These are phyloP conservation scores for Fusarium sp. DNA, from an alignment of 2,329 filamentous ascomycete genomes.

Conservation along the genomic window DNA sequence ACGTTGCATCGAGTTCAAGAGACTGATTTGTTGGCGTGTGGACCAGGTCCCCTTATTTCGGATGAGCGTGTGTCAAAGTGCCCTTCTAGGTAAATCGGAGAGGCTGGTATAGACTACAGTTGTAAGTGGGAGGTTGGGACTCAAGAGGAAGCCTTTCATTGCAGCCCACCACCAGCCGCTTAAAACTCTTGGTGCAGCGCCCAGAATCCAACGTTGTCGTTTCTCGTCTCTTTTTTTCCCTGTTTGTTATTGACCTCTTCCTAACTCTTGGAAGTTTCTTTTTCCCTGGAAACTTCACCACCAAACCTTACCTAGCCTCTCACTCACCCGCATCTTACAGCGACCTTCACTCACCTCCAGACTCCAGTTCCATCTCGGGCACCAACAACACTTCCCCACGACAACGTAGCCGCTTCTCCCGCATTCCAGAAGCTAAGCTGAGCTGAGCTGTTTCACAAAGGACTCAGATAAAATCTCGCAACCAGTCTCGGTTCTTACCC, in stretches of 20 bases:
- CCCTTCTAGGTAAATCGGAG: slow-evolving; percentile 38
- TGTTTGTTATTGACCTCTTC: slow-evolving; percentile 4
- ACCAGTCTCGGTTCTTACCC: neutral
- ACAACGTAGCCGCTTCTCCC: slow-evolving; percentile 19
- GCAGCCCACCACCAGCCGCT: slow-evolving; percentile 41
- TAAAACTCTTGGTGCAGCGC: slow-evolving; percentile 48
- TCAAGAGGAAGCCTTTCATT: slow-evolving; percentile 32
- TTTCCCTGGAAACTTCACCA: neutral
- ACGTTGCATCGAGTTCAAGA: slow-evolving; percentile 12
- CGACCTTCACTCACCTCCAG: slow-evolving; percentile 18
- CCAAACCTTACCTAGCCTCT: slow-evolving; percentile 6
- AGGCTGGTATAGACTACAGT: slow-evolving; percentile 42
- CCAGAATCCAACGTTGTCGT: slow-evolving; percentile 35
- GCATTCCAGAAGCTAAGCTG: slow-evolving; percentile 12
- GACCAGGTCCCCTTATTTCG: slow-evolving; percentile 35
- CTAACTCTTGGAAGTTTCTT: neutral
- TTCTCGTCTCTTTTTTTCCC: slow-evolving; percentile 21
- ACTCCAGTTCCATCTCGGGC: slow-evolving; percentile 21
- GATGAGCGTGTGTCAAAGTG: slow-evolving; percentile 21
- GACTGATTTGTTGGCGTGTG: slow-evolving; percentile 36
- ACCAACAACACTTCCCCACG: slow-evolving; percentile 26
- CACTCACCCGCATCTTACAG: slow-evolving; percentile 16
- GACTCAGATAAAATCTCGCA: slow-evolving; percentile 25
- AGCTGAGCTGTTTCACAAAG: slow-evolving; percentile 23
- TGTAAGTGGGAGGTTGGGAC: slow-evolving; percentile 51